Conservation (phyloP, 805 yeast genomes). For the Metschnikowia proteae region DNA sequence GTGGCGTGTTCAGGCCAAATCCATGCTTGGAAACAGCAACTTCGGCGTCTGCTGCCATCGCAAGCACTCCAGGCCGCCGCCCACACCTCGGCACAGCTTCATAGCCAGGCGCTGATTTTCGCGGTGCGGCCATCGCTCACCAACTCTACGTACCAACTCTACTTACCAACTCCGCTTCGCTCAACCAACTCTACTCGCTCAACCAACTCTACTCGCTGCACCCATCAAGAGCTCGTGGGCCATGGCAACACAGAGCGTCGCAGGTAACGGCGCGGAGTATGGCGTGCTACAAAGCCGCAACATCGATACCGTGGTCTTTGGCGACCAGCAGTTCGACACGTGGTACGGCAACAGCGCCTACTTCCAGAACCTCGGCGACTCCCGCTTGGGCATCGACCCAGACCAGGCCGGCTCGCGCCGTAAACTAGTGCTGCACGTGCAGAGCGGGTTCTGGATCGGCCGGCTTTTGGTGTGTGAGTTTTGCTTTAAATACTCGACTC, state of each 20-base stretch:
- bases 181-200: neutral
- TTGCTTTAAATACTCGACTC: constrained; percentile 78
- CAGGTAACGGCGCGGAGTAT: constrained; percentile 30
- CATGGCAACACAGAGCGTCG: constrained; percentile 1
- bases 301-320: constrained; percentile 62
- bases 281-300: constrained; percentile 64
- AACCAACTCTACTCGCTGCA: neutral
- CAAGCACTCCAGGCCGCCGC: too few species aligned
- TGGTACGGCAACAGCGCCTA: constrained; percentile 90
- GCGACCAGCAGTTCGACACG: constrained; percentile 63
- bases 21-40: too few species aligned
- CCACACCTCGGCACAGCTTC: too few species aligned
- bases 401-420: constrained; percentile 7
- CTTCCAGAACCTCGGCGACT: constrained; percentile 42
- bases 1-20: too few species aligned
- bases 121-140: neutral
- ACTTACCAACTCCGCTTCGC: neutral
- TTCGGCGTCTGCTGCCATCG: too few species aligned
- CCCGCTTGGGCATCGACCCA: constrained; percentile 17
- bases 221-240: neutral
- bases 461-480: constrained; percentile 67
- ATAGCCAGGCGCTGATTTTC: neutral
- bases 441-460: constrained; percentile 49
- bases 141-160: neutral
- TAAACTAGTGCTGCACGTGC: constrained; percentile 8